These are phyloP conservation scores for Termitomyces sp. DNA, from an alignment of 768 basidiomycete species.

Conservation along the genomic window DNA sequence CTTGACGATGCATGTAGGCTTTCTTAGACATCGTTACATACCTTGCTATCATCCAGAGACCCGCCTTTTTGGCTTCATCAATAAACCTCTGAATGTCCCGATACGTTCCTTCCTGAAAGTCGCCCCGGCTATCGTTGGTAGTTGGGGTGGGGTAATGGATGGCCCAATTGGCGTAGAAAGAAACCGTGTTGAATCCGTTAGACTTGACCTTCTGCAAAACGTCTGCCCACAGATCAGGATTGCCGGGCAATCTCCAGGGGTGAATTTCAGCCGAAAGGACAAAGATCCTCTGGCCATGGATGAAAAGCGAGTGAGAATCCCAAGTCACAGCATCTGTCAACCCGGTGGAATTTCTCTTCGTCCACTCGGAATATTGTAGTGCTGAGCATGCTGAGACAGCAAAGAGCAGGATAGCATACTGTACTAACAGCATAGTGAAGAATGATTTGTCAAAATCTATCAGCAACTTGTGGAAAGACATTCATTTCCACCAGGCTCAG, in stretches of 20 bases:
- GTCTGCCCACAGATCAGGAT: constrained; percentile 50
- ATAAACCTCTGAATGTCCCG: constrained; percentile 48
- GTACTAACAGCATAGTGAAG: constrained; percentile 5
- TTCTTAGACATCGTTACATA: constrained; percentile 9
- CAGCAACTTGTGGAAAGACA: not conserved
- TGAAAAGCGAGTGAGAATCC: constrained; percentile 55
- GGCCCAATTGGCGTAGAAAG: constrained; percentile 58
- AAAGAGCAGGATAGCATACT: constrained; percentile 10
- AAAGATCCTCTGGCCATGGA: constrained; percentile 51
- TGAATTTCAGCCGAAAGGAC: constrained; percentile 60
- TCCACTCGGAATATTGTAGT: constrained; percentile 1
- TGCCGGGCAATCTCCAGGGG: constrained; percentile 49
- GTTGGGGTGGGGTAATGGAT: constrained; percentile 42
- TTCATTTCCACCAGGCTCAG: not conserved
- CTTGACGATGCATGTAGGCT: not conserved
- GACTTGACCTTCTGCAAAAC: constrained; percentile 59
- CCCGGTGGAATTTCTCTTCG: constrained; percentile 32
- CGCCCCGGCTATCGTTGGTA: constrained; percentile 37
- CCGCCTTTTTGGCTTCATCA: constrained; percentile 43
- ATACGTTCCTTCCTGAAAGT: constrained; percentile 44
- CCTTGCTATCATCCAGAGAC: constrained; percentile 54
- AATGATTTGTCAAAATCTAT: not conserved
- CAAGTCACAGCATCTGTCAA: constrained; percentile 46
- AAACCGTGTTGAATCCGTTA: constrained; percentile 56
- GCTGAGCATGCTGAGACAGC: constrained; percentile 6